Evolutionary conservation across 2,329 filamentous ascomycete species (phyloP), one percentile per base, ranked within the genome.

Genomic region (Cladosporium velox): DNA sequence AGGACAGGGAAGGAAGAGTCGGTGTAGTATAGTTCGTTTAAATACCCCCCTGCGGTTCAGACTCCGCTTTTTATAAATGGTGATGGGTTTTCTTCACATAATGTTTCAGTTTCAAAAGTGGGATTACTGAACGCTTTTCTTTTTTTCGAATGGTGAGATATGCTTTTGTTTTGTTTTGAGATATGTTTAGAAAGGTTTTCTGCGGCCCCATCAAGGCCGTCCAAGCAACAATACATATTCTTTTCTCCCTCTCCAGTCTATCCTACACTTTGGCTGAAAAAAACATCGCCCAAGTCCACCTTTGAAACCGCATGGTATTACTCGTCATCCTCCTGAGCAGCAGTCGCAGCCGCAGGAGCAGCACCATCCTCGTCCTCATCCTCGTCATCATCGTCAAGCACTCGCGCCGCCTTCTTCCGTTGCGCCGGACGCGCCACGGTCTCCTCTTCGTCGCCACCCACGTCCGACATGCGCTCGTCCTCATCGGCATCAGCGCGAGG

Each of bases 371-470:
- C 74, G 4, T 76, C 75, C 14, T 75, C 75, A 7, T 78, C 75
- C 30, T 77, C 75, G 4, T 77, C 74, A 21, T 77, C 75, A 28
- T 76, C 74, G 57, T 77, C 74, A 3, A 77, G 58, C 15, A 77
- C 71, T 24, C 75, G 70, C 28, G 71, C 71, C 18, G 70, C 70
- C 67, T 75, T 76, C 65, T 72, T 73, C 65, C 74, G 71, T 59
- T 70, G 71, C 28, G 52, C 24, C 26, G 41, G 62, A 49, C 55
- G 68, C 52, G 54, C 61, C 59, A 38, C 65, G n/a, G 12, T 32
- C 57, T 69, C 65, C 18, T 67, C 67, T 28, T 70, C 66, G 11
- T 67, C 66, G 5, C 66, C 70, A 18, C 69, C 52, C 15, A 65
- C 58, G 28, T 71, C 71, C 10, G 67, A 71, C 52, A 73, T 72